Evolutionary conservation across 805 yeast genomes (phyloP).

Genomic region (Ogataea dorogensis): DNA sequence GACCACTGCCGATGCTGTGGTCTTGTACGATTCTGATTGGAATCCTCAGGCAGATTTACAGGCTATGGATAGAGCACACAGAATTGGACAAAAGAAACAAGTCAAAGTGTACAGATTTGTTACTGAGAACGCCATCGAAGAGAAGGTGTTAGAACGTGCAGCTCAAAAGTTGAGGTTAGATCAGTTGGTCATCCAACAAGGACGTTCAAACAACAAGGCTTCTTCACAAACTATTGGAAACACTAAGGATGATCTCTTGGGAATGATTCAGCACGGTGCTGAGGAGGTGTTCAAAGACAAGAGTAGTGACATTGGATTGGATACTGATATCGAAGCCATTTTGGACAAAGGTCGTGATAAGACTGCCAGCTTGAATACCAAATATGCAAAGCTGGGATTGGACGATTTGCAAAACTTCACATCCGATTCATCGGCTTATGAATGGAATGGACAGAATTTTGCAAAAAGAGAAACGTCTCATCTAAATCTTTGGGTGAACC

Average conservation of each 20-base stretch:
- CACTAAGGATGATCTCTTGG: slow-evolving; percentile 78
- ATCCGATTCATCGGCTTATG: slow-evolving; percentile 81
- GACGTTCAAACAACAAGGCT: slow-evolving; percentile 53
- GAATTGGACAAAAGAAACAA: slow-evolving; percentile 96
- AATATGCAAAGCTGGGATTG: slow-evolving; percentile 80
- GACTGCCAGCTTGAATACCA: slow-evolving; percentile 74
- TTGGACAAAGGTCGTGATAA: slow-evolving; percentile 77
- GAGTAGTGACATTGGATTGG: slow-evolving; percentile 29
- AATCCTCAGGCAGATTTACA: slow-evolving; percentile 97
- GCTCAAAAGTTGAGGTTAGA: slow-evolving; percentile 91
- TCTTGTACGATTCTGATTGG: slow-evolving; percentile 93
- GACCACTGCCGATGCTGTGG: slow-evolving; percentile 88
- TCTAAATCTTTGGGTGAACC: slow-evolving; percentile 64
- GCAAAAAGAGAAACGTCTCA: slow-evolving; percentile 53
- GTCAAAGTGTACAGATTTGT: slow-evolving; percentile 90
- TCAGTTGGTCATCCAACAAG: slow-evolving; percentile 95
- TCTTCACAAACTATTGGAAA: slow-evolving; percentile 47
- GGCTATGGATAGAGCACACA: slow-evolving; percentile 97
- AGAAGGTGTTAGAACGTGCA: slow-evolving; percentile 92
- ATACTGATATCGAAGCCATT: slow-evolving; percentile 81
- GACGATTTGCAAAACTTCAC: slow-evolving; percentile 93
- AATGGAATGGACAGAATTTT: slow-evolving; percentile 92
- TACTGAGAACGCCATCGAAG: slow-evolving; percentile 95
- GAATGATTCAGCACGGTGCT: slow-evolving; percentile 98
- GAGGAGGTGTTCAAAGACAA: slow-evolving; percentile 70